These are phyloP conservation scores for Mallotus japonicus DNA, from an alignment of 441 rosid species.

Conservation along the genomic window DNA sequence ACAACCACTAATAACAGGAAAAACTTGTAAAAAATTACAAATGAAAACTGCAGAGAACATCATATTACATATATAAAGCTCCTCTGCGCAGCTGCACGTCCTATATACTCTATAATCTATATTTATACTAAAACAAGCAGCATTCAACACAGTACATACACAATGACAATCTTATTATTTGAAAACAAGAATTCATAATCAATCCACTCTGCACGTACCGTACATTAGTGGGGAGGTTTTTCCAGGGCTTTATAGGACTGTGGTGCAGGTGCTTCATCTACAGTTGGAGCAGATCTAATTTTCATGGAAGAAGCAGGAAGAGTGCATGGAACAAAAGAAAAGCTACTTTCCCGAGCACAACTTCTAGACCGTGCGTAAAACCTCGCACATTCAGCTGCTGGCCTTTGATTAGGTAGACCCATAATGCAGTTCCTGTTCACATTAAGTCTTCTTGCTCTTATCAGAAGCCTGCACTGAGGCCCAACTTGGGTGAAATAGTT, in stretches of 20 bases:
- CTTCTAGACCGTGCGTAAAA: conserved; percentile 15
- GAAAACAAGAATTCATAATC: background rate
- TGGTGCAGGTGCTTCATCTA: conserved; percentile 25
- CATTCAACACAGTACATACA: background rate
- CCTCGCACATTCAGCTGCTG: conserved; percentile 16
- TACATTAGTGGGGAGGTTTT: background rate
- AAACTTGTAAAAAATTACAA: no score
- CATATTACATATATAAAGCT: background rate
- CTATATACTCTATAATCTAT: background rate
- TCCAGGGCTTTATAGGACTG: conserved; percentile 20
- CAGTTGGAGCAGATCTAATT: conserved; percentile 14
- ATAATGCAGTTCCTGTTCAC: conserved; percentile 21
- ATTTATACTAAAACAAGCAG: background rate
- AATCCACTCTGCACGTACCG: background rate
- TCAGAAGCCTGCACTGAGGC: conserved; percentile 16
- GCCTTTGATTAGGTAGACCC: conserved; percentile 20
- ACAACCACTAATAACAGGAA: no score
- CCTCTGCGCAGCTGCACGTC: background rate
- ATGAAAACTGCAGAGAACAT: no score
- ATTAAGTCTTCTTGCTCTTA: conserved; percentile 4
- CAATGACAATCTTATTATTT: background rate
- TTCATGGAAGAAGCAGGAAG: conserved; percentile 19
- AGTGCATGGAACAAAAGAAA: conserved; percentile 14
- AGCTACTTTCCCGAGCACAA: conserved; percentile 16
- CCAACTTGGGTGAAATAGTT: conserved; percentile 28